Base-by-base conservation (phyloP, 371 early-diverging fungal genomes). In the Fennellomyces sp. region DNA sequence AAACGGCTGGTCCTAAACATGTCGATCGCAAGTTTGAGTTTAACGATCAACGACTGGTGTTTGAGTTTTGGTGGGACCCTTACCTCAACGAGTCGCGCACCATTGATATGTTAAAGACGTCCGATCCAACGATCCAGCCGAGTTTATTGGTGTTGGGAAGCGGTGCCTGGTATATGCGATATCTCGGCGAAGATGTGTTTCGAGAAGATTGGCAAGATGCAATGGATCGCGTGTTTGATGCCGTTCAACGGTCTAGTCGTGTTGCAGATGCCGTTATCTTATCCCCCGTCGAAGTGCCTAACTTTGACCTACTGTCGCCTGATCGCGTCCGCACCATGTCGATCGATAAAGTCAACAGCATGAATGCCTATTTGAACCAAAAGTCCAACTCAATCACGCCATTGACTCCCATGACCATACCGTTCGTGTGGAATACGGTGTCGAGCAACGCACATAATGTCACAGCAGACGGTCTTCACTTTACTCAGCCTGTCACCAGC, bases 51-150 rank as follows among this genome's bases (percentile, higher is more conserved):
- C 69, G 69, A 3, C 59, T 78, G 27, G 48, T 68, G 3, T 70
- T 83, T 42, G 77, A 83, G 35, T 87, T 89, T 52, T 84, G 77
- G 70, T 89, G 88, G 88, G 87, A 89, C 57, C 88, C 90, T 4
- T 86, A 75, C 45, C 59, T 84, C 58, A 89, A 89, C 68, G 55
- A 76, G 2, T 79, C 85, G 2, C 61, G 61, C 4, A 77, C 76
- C 0, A 19, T 55, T 3, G 61, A 64, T 15, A 35, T 68, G 56
- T 53, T 70, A 15, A 53, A 64, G 50, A 23, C 47, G 15, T 30
- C 52, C 25, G 38, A 58, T n/a, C 55, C 56, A 17, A 58, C 62
- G 59, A 26, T 47, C 27, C 63, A 59, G 5, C 81, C 86, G 5
- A 73, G 77, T 56, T 42, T 89, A 31, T 61, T 84, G 33, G 72